phyloP scores from a whole-genome alignment of 768 basidiomycete species.

The Crassisporium funariophilum region DNA sequence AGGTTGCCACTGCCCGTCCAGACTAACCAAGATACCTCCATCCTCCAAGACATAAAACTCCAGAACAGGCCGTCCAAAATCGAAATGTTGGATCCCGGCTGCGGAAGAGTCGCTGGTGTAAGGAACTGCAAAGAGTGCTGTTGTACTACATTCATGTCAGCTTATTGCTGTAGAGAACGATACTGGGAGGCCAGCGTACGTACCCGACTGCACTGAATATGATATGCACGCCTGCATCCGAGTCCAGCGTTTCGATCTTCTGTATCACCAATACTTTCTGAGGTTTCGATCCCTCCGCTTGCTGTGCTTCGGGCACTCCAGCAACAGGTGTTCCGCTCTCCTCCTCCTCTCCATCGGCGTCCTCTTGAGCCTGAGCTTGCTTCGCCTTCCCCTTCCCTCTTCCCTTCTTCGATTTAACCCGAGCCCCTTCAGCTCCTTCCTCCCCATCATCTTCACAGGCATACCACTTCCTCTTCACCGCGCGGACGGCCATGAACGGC shows the following conservation, averaged over 20 bases:
- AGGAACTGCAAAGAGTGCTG: slow-evolving; percentile 61
- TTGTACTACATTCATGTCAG: slow-evolving; percentile 41
- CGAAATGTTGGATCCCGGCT: slow-evolving; percentile 37
- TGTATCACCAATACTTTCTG: slow-evolving; percentile 57
- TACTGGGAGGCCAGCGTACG: slow-evolving; percentile 22
- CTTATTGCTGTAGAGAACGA: neutral
- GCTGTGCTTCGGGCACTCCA: slow-evolving; percentile 5
- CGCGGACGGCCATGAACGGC: slow-evolving; percentile 48
- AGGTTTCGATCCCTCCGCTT: slow-evolving; percentile 18
- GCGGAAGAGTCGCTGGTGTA: slow-evolving; percentile 24
- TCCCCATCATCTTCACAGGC: slow-evolving; percentile 28
- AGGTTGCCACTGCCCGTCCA: slow-evolving; percentile 48
- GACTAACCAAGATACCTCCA: slow-evolving; percentile 44
- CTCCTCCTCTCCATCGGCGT: slow-evolving; percentile 6
- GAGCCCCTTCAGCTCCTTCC: slow-evolving; percentile 25
- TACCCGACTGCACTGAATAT: slow-evolving; percentile 79
- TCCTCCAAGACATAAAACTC: slow-evolving; percentile 50
- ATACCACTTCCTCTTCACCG: slow-evolving; percentile 32
- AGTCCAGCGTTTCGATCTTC: slow-evolving; percentile 51
- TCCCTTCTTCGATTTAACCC: slow-evolving; percentile 21
- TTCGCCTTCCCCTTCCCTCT: slow-evolving; percentile 10
- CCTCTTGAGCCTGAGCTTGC: too few relatives aligned
- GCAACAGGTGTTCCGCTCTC: slow-evolving; percentile 9
- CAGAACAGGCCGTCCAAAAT: slow-evolving; percentile 61
- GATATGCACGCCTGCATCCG: slow-evolving; percentile 40